Conservation (phyloP, 2,329 filamentous ascomycete genomes). For the Cercospora sesami region DNA sequence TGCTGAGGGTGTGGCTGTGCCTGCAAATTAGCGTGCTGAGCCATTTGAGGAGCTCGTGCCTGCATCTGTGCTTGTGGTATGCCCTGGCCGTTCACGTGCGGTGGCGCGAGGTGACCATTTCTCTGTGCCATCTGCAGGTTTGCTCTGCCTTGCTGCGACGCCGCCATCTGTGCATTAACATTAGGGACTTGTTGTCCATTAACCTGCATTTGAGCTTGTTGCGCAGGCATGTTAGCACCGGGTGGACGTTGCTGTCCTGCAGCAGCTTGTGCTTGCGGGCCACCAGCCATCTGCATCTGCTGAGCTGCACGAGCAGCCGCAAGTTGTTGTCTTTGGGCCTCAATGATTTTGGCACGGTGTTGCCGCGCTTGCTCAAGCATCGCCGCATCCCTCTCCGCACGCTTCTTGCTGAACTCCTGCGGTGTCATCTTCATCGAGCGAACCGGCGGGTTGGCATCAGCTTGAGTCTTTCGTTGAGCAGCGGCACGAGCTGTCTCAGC, state of each 20-base stretch:
- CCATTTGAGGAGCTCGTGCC: conserved; percentile 26
- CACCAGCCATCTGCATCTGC: conserved; percentile 31
- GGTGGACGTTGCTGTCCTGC: conserved; percentile 33
- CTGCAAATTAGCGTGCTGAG: conserved; percentile 27
- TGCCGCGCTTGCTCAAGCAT: conserved; percentile 48
- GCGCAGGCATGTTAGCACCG: conserved; percentile 22
- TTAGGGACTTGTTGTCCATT: conserved; percentile 39
- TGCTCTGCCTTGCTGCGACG: conserved; percentile 41
- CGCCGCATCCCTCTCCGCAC: conserved; percentile 77
- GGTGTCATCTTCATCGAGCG: conserved; percentile 67
- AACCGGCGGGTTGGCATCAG: conserved; percentile 30
- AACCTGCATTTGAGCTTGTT: conserved; percentile 33
- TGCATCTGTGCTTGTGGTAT: conserved; percentile 63
- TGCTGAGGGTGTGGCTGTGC: conserved; percentile 31
- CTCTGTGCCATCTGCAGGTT: conserved; percentile 49
- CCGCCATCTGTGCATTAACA: conserved; percentile 41
- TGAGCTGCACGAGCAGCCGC: conserved; percentile 41
- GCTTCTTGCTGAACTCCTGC: conserved; percentile 84
- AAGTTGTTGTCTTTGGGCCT: conserved; percentile 40
- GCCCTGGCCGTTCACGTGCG: conserved; percentile 55
- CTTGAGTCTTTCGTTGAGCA: conserved; percentile 70
- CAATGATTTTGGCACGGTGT: conserved; percentile 42
- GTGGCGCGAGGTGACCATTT: conserved; percentile 53
- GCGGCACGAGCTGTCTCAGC: conserved; percentile 70
- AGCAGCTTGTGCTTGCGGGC: conserved; percentile 33